Base-by-base conservation (phyloP, 2,329 filamentous ascomycete species). In the Fusarium anthophilum region DNA sequence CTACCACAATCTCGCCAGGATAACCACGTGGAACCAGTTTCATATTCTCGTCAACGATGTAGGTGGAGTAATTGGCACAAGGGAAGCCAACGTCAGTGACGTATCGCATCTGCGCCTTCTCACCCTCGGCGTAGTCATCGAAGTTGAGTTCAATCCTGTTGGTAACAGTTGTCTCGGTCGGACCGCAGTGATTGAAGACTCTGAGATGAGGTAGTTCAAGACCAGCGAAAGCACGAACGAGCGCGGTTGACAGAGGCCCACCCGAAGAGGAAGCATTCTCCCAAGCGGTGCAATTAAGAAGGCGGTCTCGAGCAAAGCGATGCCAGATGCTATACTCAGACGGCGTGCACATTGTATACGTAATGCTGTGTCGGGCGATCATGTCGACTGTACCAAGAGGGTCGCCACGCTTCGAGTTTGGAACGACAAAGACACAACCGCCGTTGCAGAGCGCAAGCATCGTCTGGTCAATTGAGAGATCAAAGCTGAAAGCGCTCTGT, bases 401-500 rank as follows among this genome's bases (percentile, higher is more conserved):
- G 22, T 70, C 66, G 2, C 55, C 56, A 1, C 66, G 66, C 35
- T 62, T 67, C 2, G 44, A 39, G 9, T 35, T 48, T 9, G 66
- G 64, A 14, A 58, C 63, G 26, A 70, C 32, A 6, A 32, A 58
- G 24, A 73, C 47, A 11, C 48, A 51, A 8, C 63, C 70, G 3
- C 70, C 70, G 13, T 65, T 63, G 8, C 44, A 54, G 12, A 73
- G 55, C 3, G 69, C 69, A 3, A 63, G 39, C 18, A 73, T 56
- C 6, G 55, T 48, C 38, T 73, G 70, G 3, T 50, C 48, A 12
- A 72, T 53, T 8, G 70, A 73, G 15, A 73, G 45, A 17, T 73
- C 70, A 10, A 73, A 73, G 2, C 70, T 68, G 26, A 63, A 63
- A 10, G 70, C 66, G 32, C 70, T 73, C 26, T 72, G 69, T 26